Conservation (phyloP, 495 filamentous ascomycete species). For the Podospora fimiseda region DNA sequence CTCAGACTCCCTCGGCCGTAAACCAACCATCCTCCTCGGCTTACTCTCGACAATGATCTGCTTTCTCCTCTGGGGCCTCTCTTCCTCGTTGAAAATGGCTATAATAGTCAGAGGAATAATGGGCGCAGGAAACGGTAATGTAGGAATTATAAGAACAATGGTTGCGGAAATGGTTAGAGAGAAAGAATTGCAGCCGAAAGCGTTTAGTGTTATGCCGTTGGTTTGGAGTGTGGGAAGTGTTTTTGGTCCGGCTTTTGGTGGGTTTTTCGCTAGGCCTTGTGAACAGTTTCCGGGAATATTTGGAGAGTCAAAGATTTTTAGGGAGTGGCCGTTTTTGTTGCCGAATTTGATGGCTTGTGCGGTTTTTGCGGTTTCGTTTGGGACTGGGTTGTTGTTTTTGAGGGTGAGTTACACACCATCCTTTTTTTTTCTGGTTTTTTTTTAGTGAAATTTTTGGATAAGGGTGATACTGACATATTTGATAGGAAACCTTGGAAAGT, state of each 20-base stretch:
- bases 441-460: too few relatives aligned
- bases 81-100: slow-evolving; percentile 62
- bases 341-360: slow-evolving; percentile 71
- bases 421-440: too few relatives aligned
- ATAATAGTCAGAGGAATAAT: slow-evolving; percentile 61
- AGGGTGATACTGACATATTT: too few relatives aligned
- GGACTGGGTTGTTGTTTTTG: slow-evolving; percentile 65
- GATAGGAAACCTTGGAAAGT: slow-evolving; percentile 65
- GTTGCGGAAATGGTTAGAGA: slow-evolving; percentile 74
- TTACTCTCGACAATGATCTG: slow-evolving; percentile 66
- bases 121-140: slow-evolving; percentile 61
- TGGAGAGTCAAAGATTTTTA: slow-evolving; percentile 58
- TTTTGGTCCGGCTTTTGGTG: slow-evolving; percentile 85
- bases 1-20: slow-evolving; percentile 67
- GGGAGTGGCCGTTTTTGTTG: slow-evolving; percentile 69
- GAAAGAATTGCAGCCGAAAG: slow-evolving; percentile 71
- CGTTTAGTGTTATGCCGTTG: slow-evolving; percentile 80
- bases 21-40: slow-evolving; percentile 65
- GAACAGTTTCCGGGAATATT: slow-evolving; percentile 63
- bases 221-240: slow-evolving; percentile 76
- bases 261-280: slow-evolving; percentile 72
- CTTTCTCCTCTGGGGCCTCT: slow-evolving; percentile 72
- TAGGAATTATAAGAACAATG: slow-evolving; percentile 64
- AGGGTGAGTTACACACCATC: slow-evolving; percentile 30
- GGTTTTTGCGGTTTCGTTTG: slow-evolving; percentile 68